These are phyloP conservation scores for Nepenthes gracilis DNA, from an alignment of 148 eudicot species.

Conservation along the genomic window DNA sequence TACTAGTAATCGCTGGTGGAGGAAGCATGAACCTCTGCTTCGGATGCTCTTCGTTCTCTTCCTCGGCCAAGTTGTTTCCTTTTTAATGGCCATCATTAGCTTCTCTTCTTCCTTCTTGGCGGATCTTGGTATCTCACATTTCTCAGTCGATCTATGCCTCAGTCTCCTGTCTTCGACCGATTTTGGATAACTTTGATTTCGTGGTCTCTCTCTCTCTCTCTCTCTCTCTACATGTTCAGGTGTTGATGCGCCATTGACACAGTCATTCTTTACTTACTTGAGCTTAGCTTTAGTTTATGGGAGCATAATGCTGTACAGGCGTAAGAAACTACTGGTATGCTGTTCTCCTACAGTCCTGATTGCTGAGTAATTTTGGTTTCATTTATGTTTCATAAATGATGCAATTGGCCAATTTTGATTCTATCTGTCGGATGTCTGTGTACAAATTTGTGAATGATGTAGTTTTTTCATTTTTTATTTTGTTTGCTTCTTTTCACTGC, in stretches of 20 bases:
- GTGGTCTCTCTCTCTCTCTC: not conserved
- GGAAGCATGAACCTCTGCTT: not conserved
- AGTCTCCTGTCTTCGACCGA: not conserved
- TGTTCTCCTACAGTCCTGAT: not conserved
- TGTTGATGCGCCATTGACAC: constrained; percentile 68
- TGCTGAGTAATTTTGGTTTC: not conserved
- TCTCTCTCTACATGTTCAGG: constrained; percentile 18
- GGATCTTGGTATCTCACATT: not conserved
- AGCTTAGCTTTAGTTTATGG: constrained; percentile 67
- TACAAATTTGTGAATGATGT: no score
- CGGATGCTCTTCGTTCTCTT: not conserved
- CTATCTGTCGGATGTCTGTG: not conserved
- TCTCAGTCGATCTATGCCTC: not conserved
- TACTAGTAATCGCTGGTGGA: not conserved
- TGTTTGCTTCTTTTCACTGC: no score
- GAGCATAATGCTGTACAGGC: constrained; percentile 52
- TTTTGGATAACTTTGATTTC: not conserved
- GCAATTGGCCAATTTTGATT: not conserved
- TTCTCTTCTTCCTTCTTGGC: not conserved
- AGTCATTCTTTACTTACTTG: constrained; percentile 59
- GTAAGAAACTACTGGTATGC: constrained; percentile 49
- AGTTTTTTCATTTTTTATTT: no score
- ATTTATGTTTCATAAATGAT: not conserved
- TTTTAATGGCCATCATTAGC: not conserved
- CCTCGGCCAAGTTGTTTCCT: not conserved